Evolutionary conservation across 306 rosid species (phyloP).

Genomic region (Medicago arabica): DNA sequence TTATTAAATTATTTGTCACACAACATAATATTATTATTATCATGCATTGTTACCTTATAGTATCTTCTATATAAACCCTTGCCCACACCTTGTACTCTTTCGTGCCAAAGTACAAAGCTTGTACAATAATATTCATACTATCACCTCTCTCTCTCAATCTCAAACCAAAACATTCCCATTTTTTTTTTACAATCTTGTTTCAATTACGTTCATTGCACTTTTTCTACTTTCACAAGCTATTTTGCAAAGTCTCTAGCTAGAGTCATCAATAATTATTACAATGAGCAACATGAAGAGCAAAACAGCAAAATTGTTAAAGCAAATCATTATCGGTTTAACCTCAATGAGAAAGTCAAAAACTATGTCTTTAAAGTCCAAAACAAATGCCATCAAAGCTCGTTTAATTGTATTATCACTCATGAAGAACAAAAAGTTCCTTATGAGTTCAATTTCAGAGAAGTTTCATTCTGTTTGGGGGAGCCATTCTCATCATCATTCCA

Average conservation of each 20-base stretch:
- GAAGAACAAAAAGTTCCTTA: constrained; percentile 68
- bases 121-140: constrained; percentile 27
- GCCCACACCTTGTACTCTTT: constrained; percentile 47
- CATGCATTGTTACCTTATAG: background rate
- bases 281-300: constrained; percentile 65
- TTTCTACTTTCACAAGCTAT: background rate
- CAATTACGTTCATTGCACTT: background rate
- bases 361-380: constrained; percentile 63
- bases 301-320: constrained; percentile 66
- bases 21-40: background rate
- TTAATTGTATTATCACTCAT: constrained; percentile 70
- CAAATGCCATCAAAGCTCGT: constrained; percentile 72
- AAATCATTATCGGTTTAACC: constrained; percentile 53
- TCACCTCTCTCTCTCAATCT: background rate
- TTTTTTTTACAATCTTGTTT: background rate
- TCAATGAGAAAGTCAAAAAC: constrained; percentile 74
- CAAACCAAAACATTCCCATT: background rate
- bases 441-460: constrained; percentile 71
- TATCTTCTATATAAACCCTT: constrained; percentile 46
- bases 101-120: constrained; percentile 46
- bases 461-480: constrained; percentile 60
- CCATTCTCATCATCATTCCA: constrained; percentile 25
- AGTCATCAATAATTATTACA: background rate
- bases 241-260: background rate
- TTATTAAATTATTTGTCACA: background rate